A percentile compares a stretch with the other conserved stretches of the same genome.
These are phyloP conservation scores for Ophiocordyceps unilateralis DNA, from an alignment of 2,329 filamentous ascomycete genomes.

Conservation along the genomic window DNA sequence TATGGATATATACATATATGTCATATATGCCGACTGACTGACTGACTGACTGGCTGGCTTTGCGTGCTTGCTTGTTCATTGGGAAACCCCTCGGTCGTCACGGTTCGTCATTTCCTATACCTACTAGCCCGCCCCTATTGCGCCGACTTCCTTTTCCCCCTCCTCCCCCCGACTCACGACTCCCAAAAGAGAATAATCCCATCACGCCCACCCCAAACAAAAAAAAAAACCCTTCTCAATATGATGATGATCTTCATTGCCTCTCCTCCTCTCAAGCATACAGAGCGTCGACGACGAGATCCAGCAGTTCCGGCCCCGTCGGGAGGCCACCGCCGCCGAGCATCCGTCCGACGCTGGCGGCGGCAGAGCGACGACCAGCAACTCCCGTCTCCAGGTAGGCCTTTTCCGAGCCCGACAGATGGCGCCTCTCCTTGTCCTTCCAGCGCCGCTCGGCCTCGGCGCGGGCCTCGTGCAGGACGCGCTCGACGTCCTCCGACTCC, in stretches of 20 bases:
- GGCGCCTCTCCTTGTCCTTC: constrained; percentile 45
- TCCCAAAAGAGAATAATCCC: no score
- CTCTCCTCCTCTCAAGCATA: constrained; percentile 14
- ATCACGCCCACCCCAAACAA: no score
- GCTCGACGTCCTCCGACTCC: constrained; percentile 57
- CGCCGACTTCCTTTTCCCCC: no score
- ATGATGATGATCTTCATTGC: not conserved
- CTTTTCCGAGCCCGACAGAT: constrained; percentile 35
- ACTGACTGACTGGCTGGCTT: no score
- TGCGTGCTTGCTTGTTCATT: no score
- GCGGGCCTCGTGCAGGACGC: constrained; percentile 49
- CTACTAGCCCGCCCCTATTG: no score
- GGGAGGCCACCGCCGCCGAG: constrained; percentile 18
- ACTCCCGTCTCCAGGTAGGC: constrained; percentile 39
- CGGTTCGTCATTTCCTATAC: no score
- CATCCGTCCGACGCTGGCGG: constrained; percentile 13
- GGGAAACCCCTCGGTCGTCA: no score
- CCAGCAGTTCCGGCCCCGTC: constrained; percentile 24
- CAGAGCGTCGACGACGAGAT: constrained; percentile 25
- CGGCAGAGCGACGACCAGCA: constrained; percentile 10
- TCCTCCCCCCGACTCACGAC: not conserved
- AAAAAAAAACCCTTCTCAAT: no score
- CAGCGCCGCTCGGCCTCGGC: constrained; percentile 56
- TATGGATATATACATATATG: no score
- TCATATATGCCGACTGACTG: no score